Evolutionary conservation across 1,284 basidiomycete species (phyloP), one percentile per base, ranked within the genome.

Genomic region (Athelia psychrophila): DNA sequence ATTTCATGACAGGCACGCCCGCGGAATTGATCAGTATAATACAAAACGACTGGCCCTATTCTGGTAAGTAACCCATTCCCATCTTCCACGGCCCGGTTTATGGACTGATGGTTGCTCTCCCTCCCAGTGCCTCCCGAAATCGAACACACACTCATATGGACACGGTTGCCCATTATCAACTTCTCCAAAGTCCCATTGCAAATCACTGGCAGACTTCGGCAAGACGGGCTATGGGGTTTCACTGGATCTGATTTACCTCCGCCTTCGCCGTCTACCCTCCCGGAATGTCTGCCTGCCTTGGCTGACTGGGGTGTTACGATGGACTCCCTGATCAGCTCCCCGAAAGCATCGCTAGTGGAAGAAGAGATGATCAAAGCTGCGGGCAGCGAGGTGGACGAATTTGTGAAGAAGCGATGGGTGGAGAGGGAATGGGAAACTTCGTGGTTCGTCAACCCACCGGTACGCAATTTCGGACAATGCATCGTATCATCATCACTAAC

Each of bases 371-470:
- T 90, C 15, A 60, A 62, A 38, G 60, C 64, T 44, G 82, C 80
- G 12, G 84, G 83, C 3, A 62, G 58, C 42, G 83, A 88, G 56
- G 80, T 90, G 20, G 71, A 78, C 44, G 68, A 67, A 49, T 92
- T 86, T 64, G 78, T 93, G 25, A 73, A 68, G 63, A 71, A 71
- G 42, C 70, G 80, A 48, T 93, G 90, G 90, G 60, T 60, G 15
- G 86, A 87, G 60, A 64, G 63, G 10, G 77, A 79, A 24, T 93
- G 87, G 86, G 90, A 93, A 67, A 90, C 88, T 0, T 86, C 86
- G 2, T 93, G 90, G 90, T 92, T 91, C 63, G 86, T 91, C 25
- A 92, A 92, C 62, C 89, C 90, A 44, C 86, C 85, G 42, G 89
- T 90, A 61, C 67, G 86, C 2, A 18, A 30, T 49, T 25, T 60